These are phyloP conservation scores for Xerocomus potaroensis DNA, from an alignment of 768 basidiomycete genomes.

Conservation along the genomic window DNA sequence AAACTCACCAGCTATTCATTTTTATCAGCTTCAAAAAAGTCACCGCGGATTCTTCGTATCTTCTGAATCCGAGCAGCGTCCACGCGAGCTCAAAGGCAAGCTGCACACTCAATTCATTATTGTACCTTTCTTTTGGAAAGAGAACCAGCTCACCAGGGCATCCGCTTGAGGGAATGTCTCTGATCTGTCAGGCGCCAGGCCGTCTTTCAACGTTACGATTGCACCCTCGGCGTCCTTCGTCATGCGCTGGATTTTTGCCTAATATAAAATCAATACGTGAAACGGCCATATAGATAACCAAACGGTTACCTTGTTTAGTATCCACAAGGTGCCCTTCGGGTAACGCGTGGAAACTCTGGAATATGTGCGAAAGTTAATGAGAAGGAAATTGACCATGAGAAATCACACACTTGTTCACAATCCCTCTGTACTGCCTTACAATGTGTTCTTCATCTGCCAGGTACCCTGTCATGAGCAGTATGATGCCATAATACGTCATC, in stretches of 20 bases:
- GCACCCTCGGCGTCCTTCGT: slow-evolving; percentile 59
- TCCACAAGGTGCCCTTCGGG: slow-evolving; percentile 69
- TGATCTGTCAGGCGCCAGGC: slow-evolving; percentile 47
- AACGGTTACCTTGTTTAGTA: slow-evolving; percentile 55
- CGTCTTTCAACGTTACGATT: slow-evolving; percentile 55
- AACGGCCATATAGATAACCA: neutral
- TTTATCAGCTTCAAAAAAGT: slow-evolving; percentile 60
- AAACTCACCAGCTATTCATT: slow-evolving; percentile 61
- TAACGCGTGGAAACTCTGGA: slow-evolving; percentile 52
- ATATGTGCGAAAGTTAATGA: neutral
- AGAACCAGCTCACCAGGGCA: slow-evolving; percentile 44
- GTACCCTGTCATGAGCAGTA: slow-evolving; percentile 67
- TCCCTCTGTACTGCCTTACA: slow-evolving; percentile 54
- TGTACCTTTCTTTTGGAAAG: neutral
- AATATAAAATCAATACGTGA: neutral
- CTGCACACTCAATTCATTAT: slow-evolving; percentile 30
- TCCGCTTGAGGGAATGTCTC: slow-evolving; percentile 69
- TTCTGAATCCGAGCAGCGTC: slow-evolving; percentile 60
- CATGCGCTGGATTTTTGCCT: slow-evolving; percentile 80
- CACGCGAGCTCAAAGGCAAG: slow-evolving; percentile 76
- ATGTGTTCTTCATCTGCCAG: slow-evolving; percentile 70
- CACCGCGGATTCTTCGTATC: slow-evolving; percentile 65
- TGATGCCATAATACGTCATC: slow-evolving; percentile 76
- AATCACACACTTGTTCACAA: slow-evolving; percentile 57
- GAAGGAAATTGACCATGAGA: neutral